A percentile compares a stretch with the other conserved stretches of the same genome.
These are phyloP conservation scores for Paraphoma chrysanthemicola DNA, from an alignment of 2,329 filamentous ascomycete species.

Conservation along the genomic window DNA sequence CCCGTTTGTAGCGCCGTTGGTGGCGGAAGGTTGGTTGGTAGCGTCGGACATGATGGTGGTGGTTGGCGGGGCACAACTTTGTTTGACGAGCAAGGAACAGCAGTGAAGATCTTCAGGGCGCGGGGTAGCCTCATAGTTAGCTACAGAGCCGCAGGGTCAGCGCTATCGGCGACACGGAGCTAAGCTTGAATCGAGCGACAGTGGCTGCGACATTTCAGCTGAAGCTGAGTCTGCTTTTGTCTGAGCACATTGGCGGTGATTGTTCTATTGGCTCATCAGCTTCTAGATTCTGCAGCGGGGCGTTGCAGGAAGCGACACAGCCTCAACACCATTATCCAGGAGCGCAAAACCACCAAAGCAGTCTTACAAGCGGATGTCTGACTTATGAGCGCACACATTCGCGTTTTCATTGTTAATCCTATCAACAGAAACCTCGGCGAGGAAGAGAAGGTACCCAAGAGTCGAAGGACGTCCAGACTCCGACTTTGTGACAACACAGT, in stretches of 20 bases:
- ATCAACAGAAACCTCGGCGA: too few relatives aligned
- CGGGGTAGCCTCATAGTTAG: neutral
- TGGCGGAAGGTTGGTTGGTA: neutral
- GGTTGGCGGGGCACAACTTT: neutral
- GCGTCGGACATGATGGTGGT: conserved; percentile 1
- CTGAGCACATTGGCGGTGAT: neutral
- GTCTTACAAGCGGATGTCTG: neutral
- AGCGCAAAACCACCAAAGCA: neutral
- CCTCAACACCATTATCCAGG: neutral
- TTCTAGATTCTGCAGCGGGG: neutral
- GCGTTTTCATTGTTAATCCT: too few relatives aligned
- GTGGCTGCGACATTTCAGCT: conserved; percentile 4
- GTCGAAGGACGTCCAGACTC: too few relatives aligned
- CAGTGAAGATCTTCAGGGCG: neutral
- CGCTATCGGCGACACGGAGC: conserved; percentile 1
- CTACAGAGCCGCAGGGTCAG: conserved; percentile 2
- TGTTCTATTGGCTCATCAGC: neutral
- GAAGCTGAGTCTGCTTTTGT: neutral
- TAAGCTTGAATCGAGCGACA: conserved; percentile 2
- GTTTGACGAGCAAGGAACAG: neutral
- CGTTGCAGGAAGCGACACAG: neutral
- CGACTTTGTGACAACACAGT: too few relatives aligned
- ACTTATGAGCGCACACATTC: too few relatives aligned
- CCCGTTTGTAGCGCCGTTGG: conserved; percentile 2
- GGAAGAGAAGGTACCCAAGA: too few relatives aligned